Percentiles rank a stretch among this genome's conserved stretches.
These are phyloP conservation scores for Tuber magnatum DNA, from an alignment of 495 filamentous ascomycete species.

Conservation along the genomic window DNA sequence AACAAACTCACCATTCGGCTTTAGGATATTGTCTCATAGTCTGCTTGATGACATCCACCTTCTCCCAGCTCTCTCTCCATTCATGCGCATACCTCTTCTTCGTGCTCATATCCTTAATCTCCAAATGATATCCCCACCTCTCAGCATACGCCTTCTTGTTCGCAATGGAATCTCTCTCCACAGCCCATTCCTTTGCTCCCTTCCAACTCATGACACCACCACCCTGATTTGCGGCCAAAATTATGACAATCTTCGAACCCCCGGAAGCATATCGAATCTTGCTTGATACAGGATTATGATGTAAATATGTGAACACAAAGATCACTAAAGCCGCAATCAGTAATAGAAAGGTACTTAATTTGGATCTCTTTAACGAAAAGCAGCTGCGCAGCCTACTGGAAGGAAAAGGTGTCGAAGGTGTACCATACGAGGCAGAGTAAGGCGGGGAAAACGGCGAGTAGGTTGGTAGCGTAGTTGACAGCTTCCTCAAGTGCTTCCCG, in stretches of 20 bases:
- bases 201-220: conserved; percentile 99
- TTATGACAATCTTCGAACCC: conserved; percentile 85
- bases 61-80: conserved; percentile 99
- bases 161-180: conserved; percentile 88
- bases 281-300: conserved; percentile 38
- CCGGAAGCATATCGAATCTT: conserved; percentile 55
- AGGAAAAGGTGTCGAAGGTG: conserved; percentile 17
- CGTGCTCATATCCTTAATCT: conserved; percentile 94
- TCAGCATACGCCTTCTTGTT: conserved; percentile 86
- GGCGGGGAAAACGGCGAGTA: conserved; percentile 30
- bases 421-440: conserved; percentile 17
- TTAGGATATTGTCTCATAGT: conserved; percentile 87
- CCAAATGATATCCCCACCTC: conserved; percentile 90
- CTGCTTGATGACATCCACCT: conserved; percentile 89
- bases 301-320: conserved; percentile 32
- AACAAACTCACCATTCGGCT: conserved; percentile 76
- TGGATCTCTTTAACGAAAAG: conserved; percentile 19
- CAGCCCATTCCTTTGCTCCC: conserved; percentile 92
- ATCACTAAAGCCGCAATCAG: conserved; percentile 24
- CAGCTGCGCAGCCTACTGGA: conserved; percentile 6
- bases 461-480: conserved; percentile 40
- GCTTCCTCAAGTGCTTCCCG: conserved; percentile 39
- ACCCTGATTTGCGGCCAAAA: conserved; percentile 86
- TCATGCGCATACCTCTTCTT: conserved; percentile 98
- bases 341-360: conserved; percentile 16